Percentiles rank a stretch among this genome's conserved stretches.
Conservation (phyloP, 805 yeast species). For the Zygotorulaspora danielsina region DNA sequence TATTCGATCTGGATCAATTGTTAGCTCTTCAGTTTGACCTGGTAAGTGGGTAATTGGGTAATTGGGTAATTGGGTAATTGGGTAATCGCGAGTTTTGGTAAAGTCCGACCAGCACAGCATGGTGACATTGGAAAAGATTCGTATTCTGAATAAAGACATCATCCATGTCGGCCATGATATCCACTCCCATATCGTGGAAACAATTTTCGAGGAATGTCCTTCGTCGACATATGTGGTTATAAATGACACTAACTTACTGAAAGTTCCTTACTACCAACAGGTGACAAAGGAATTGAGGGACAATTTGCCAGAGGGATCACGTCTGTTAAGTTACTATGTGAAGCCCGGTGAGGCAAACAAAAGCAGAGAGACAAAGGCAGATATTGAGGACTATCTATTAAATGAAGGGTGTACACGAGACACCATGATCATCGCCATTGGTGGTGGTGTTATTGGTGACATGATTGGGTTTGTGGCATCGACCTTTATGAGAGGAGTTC, state of each 20-base stretch:
- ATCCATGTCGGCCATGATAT: constrained; percentile 89
- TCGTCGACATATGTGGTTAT: constrained; percentile 91
- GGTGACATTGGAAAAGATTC: constrained; percentile 46
- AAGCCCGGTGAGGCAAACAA: constrained; percentile 94
- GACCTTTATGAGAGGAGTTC: constrained; percentile 96
- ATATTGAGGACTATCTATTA: constrained; percentile 84
- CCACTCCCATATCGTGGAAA: constrained; percentile 65
- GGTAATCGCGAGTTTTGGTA: no score
- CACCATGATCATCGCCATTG: constrained; percentile 88
- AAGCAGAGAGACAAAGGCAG: constrained; percentile 82
- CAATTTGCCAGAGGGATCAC: constrained; percentile 47
- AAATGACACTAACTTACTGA: constrained; percentile 76
- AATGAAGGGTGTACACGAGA: constrained; percentile 89
- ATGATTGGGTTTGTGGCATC: constrained; percentile 99
- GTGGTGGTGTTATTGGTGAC: constrained; percentile 98
- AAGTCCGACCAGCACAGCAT: constrained; percentile 4
- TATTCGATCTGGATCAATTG: no score
- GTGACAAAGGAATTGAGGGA: constrained; percentile 43
- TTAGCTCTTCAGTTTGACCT: no score
- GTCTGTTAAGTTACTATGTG: constrained; percentile 69
- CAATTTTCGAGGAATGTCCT: constrained; percentile 54
- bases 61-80: no score
- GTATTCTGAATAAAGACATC: constrained; percentile 74
- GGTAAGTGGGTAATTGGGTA: no score
- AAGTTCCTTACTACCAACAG: constrained; percentile 55